A percentile compares a stretch with the other conserved stretches of the same genome.
phyloP scores from a whole-genome alignment of 2,329 filamentous ascomycete species.

The Talaromyces sp. region DNA sequence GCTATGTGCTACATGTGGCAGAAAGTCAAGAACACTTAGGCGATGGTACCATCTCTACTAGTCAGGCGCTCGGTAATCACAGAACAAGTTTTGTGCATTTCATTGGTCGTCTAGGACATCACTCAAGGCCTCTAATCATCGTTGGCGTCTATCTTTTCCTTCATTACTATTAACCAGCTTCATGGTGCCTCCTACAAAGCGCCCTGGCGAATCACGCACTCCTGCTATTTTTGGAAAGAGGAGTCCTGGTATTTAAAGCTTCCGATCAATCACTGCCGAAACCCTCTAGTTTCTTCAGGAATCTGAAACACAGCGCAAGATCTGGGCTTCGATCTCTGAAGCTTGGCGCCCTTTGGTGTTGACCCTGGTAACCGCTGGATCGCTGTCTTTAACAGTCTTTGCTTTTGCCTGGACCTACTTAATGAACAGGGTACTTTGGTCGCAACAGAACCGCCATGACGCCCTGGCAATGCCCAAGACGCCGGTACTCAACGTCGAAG shows the following conservation, averaged over 20 bases:
- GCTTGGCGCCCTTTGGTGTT: not conserved
- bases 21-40: not conserved
- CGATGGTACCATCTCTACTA: not conserved
- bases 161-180: not conserved
- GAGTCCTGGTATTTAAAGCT: not conserved
- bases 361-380: not conserved
- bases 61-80: not conserved
- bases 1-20: not conserved
- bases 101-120: not conserved
- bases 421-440: not conserved
- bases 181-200: not conserved
- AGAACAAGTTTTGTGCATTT: not conserved
- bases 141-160: constrained; percentile 12
- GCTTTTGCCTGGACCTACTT: not conserved
- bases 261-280: not conserved
- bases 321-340: not conserved
- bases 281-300: not conserved
- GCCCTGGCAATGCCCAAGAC: not conserved
- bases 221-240: constrained; percentile 1
- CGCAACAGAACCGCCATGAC: not conserved
- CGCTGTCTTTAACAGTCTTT: not conserved
- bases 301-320: not conserved
- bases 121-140: not conserved
- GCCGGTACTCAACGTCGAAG: not conserved
- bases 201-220: not conserved